Conservation (phyloP, 345 rosid species). For the Salix caprea region DNA sequence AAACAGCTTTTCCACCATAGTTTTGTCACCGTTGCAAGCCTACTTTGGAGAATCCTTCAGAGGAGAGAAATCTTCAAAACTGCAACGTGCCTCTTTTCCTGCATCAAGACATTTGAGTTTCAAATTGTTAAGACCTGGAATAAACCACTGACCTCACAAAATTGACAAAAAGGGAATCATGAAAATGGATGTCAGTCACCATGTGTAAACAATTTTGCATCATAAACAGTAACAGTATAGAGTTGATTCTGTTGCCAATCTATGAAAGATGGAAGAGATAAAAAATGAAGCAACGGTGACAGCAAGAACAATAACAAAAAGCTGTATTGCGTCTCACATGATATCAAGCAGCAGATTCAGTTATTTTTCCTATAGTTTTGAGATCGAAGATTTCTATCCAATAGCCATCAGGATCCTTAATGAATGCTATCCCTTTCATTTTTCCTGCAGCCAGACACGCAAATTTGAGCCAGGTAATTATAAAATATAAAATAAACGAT, state of each 20-base stretch:
- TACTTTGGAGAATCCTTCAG: neutral
- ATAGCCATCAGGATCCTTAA: slow-evolving; percentile 97
- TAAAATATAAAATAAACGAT: neutral
- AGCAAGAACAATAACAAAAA: neutral
- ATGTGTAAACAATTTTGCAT: neutral
- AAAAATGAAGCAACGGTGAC: neutral
- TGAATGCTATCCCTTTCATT: slow-evolving; percentile 87
- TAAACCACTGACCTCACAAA: too few relatives aligned
- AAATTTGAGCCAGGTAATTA: neutral
- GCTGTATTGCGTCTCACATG: neutral
- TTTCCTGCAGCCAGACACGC: slow-evolving; percentile 51
- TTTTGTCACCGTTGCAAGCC: neutral
- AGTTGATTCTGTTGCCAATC: neutral
- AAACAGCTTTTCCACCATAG: neutral
- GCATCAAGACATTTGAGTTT: neutral
- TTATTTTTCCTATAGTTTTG: slow-evolving; percentile 40
- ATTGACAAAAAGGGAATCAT: neutral
- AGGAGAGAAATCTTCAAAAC: neutral
- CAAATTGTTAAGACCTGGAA: too few relatives aligned
- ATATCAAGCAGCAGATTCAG: slow-evolving; percentile 40
- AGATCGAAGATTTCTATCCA: slow-evolving; percentile 95
- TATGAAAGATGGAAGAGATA: neutral
- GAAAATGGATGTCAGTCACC: neutral
- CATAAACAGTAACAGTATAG: neutral
- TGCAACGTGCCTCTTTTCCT: neutral